phyloP scores from a whole-genome alignment of 805 yeast genomes.

The Cyberlindnera mycetangii region DNA sequence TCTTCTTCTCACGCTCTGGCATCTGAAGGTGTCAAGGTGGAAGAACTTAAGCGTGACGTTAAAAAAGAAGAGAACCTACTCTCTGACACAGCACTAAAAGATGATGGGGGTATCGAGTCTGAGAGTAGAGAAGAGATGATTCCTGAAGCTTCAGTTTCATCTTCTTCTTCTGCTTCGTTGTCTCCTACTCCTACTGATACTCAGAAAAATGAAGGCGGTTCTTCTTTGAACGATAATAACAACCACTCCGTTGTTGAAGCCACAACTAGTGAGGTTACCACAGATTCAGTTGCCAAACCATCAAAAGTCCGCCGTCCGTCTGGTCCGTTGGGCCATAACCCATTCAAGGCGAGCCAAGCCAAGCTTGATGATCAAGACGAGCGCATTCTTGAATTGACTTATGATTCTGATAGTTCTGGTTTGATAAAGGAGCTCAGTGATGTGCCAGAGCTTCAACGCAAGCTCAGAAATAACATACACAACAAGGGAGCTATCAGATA shows the following conservation, averaged over 20 bases:
- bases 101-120: too few species aligned
- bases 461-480: background rate
- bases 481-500: background rate
- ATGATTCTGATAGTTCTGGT: background rate
- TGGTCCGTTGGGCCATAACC: background rate
- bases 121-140: too few species aligned
- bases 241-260: too few species aligned
- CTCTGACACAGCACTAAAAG: too few species aligned
- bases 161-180: too few species aligned
- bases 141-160: too few species aligned
- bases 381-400: background rate
- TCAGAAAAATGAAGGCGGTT: too few species aligned
- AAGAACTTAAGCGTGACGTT: background rate
- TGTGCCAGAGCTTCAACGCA: background rate
- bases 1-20: background rate
- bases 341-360: background rate
- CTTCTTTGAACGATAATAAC: too few species aligned
- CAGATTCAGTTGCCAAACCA: background rate
- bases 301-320: background rate
- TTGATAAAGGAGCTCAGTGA: background rate
- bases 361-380: slow-evolving; percentile 1
- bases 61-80: background rate
- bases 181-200: too few species aligned
- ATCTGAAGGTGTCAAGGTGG: background rate
- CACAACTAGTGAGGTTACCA: too few species aligned